Conservation (phyloP, 805 yeast genomes). For the Priceomyces haplophilus region DNA sequence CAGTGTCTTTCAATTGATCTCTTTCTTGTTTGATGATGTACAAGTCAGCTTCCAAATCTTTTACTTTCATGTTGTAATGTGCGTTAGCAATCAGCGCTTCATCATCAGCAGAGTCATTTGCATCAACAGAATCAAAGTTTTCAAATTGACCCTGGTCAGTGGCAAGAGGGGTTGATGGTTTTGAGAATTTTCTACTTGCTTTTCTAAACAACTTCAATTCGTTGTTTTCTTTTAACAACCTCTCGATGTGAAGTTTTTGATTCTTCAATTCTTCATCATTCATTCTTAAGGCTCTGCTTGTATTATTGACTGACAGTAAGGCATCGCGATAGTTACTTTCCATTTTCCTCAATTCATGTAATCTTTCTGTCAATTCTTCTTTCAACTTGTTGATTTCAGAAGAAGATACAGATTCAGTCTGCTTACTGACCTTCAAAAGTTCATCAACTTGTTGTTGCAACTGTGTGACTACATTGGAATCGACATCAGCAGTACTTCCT, state of each 20-base stretch:
- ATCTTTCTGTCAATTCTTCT: slow-evolving; percentile 30
- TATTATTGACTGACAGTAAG: slow-evolving; percentile 65
- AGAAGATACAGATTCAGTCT: slow-evolving; percentile 34
- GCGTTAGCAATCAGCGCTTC: slow-evolving; percentile 37
- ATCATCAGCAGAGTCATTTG: slow-evolving; percentile 17
- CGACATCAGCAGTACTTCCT: slow-evolving; percentile 13
- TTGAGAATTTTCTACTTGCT: slow-evolving; percentile 37
- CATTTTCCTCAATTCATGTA: slow-evolving; percentile 30
- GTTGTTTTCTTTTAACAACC: slow-evolving; percentile 62
- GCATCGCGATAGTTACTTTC: slow-evolving; percentile 74
- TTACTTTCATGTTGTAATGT: slow-evolving; percentile 70
- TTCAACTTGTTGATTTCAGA: slow-evolving; percentile 30
- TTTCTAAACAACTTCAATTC: slow-evolving; percentile 56
- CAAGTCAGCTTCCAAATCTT: slow-evolving; percentile 81
- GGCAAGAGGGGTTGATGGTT: slow-evolving; percentile 24
- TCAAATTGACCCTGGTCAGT: slow-evolving; percentile 18
- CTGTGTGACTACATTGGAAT: slow-evolving; percentile 30
- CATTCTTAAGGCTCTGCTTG: slow-evolving; percentile 68
- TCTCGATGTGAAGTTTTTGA: slow-evolving; percentile 54
- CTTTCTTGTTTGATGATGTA: slow-evolving; percentile 79
- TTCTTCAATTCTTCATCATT: slow-evolving; percentile 70
- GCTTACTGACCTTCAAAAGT: slow-evolving; percentile 46
- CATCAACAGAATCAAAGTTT: slow-evolving; percentile 17
- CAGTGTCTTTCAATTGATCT: slow-evolving; percentile 67
- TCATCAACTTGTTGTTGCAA: slow-evolving; percentile 59